Conservation (phyloP, 2,329 filamentous ascomycete genomes). For the Aspergillus sclerotialis region DNA sequence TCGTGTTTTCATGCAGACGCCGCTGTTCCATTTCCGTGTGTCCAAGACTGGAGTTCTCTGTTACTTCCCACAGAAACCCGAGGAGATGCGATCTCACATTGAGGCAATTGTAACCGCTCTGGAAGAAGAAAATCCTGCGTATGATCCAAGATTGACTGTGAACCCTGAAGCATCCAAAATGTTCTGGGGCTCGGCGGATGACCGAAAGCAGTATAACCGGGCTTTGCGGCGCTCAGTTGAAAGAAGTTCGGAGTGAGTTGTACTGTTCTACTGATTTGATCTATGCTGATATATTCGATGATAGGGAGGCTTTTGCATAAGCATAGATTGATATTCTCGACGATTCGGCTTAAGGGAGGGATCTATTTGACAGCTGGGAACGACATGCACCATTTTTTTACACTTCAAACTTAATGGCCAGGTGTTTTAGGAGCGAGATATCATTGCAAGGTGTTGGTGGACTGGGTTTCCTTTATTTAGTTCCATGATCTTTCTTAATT, state of each 20-base stretch:
- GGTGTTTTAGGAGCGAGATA: not conserved
- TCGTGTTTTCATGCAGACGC: conserved; percentile 70
- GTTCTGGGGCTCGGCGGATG: conserved; percentile 73
- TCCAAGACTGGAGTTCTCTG: conserved; percentile 73
- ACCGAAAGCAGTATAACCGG: conserved; percentile 79
- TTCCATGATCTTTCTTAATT: no score
- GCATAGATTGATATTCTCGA: not conserved
- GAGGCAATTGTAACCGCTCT: conserved; percentile 72
- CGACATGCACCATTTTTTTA: not conserved
- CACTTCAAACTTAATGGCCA: not conserved
- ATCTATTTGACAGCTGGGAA: not conserved
- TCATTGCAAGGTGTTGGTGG: no score
- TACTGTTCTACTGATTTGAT: not conserved
- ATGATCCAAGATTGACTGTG: conserved; percentile 82
- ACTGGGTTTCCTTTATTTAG: no score
- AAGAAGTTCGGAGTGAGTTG: conserved; percentile 26
- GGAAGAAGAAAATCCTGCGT: conserved; percentile 82
- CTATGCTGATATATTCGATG: not conserved
- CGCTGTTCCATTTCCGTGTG: conserved; percentile 82
- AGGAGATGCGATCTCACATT: conserved; percentile 77
- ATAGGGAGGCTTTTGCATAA: not conserved
- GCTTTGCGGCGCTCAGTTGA: conserved; percentile 70
- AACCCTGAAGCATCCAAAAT: conserved; percentile 79
- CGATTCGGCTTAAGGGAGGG: not conserved
- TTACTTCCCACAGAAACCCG: conserved; percentile 64